Percentiles rank a stretch among this genome's conserved stretches.
phyloP scores from a whole-genome alignment of 441 rosid genomes.

The Brassica balearica region DNA sequence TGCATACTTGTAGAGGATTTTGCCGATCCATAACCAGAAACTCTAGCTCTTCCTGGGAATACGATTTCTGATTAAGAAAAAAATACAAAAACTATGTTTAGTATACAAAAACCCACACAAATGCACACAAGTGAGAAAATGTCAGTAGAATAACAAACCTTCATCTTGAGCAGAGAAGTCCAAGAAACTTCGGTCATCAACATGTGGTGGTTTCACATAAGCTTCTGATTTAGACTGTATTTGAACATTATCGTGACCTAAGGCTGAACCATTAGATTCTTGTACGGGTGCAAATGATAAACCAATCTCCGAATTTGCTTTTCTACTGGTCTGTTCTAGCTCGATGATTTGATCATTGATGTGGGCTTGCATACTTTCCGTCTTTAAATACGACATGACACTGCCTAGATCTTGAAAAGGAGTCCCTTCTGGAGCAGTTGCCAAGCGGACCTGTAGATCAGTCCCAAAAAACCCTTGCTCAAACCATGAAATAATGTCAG shows the following conservation, averaged over 20 bases:
- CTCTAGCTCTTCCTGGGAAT: conserved; percentile 79
- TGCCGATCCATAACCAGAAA: conserved; percentile 50
- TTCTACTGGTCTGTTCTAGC: conserved; percentile 49
- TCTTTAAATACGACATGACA: conserved; percentile 63
- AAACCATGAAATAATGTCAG: conserved; percentile 67
- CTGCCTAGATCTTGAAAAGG: conserved; percentile 63
- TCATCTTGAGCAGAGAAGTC: conserved; percentile 68
- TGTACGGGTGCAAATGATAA: conserved; percentile 45
- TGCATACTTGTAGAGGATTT: conserved; percentile 51
- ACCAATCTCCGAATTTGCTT: conserved; percentile 49
- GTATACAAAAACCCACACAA: background rate
- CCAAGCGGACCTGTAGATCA: conserved; percentile 65
- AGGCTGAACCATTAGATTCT: conserved; percentile 41
- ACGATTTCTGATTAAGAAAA: conserved; percentile 60
- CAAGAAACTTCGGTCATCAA: conserved; percentile 56
- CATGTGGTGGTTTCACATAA: conserved; percentile 46
- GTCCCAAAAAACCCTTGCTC: conserved; percentile 71
- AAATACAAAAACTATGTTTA: conserved; percentile 15
- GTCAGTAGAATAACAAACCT: conserved; percentile 52
- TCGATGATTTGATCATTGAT: conserved; percentile 40
- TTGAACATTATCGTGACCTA: conserved; percentile 48
- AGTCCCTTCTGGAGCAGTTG: conserved; percentile 67
- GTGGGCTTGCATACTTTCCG: conserved; percentile 32
- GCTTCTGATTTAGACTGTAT: conserved; percentile 52
- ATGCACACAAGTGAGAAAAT: conserved; percentile 15